phyloP scores from a whole-genome alignment of 257 asterid genomes.

The Mentha longifolia region DNA sequence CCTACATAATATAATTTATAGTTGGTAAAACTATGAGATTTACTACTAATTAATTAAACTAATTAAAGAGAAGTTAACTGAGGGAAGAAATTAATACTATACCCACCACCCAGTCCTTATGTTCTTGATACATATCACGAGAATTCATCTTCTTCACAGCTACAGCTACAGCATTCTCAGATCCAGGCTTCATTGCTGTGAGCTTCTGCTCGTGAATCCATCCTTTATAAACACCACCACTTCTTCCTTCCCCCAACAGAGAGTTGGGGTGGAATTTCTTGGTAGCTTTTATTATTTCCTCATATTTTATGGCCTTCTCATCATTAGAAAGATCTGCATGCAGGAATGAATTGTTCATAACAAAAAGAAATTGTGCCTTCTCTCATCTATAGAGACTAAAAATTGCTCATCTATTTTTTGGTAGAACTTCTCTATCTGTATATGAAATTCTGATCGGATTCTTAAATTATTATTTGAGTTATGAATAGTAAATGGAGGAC shows the following conservation, averaged over 20 bases:
- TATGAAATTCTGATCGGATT: no score
- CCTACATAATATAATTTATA: constrained; percentile 8
- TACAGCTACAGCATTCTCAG: not conserved
- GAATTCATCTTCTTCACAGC: not conserved
- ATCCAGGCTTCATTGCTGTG: not conserved
- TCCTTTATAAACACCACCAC: not conserved
- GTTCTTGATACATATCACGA: not conserved
- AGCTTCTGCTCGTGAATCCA: not conserved
- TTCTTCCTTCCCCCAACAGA: not conserved
- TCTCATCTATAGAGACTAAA: no score
- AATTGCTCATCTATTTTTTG: no score
- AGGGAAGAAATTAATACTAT: not conserved
- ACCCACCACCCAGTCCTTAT: no score
- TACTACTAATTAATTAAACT: no score
- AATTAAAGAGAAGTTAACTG: no score
- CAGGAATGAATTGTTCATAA: no score
- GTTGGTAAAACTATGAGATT: not conserved
- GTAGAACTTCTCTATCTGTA: no score
- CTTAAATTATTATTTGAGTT: no score
- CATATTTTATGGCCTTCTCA: not conserved
- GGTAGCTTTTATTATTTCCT: constrained; percentile 29
- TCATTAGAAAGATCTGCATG: not conserved
- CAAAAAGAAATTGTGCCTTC: no score
- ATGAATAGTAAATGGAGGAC: no score
- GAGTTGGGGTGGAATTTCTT: not conserved